These are phyloP conservation scores for Cinnamomum micranthum DNA, from an alignment of 164 flowering plant species.

Conservation along the genomic window DNA sequence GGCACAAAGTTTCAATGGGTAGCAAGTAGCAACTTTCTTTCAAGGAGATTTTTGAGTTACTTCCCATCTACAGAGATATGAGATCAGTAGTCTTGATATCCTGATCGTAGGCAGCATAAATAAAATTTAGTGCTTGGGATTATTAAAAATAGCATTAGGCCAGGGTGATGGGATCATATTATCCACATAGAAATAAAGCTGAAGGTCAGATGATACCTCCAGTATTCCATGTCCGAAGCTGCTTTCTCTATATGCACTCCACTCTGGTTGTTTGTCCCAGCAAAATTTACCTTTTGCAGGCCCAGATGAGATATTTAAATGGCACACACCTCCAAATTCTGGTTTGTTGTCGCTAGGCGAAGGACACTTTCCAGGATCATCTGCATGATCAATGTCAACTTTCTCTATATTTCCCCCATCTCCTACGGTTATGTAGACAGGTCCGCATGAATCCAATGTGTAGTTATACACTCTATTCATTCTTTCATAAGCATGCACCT, in stretches of 20 bases:
- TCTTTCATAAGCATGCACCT: slow-evolving; percentile 96
- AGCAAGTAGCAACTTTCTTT: no score
- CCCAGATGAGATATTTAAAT: slow-evolving; percentile 69
- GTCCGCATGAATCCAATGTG: slow-evolving; percentile 74
- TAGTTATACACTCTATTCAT: slow-evolving; percentile 84
- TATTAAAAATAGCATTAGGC: no score
- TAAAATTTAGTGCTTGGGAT: no score
- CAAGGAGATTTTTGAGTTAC: no score
- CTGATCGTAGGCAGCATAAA: no score
- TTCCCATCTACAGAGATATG: no score
- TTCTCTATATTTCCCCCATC: slow-evolving; percentile 93
- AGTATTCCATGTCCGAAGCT: slow-evolving; percentile 98
- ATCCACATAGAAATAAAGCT: neutral
- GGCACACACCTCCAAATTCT: slow-evolving; percentile 79
- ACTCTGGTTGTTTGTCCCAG: slow-evolving; percentile 90
- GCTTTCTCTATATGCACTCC: slow-evolving; percentile 95
- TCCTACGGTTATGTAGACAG: slow-evolving; percentile 75
- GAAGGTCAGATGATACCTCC: slow-evolving; percentile 44
- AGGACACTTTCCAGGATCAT: slow-evolving; percentile 92
- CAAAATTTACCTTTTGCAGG: slow-evolving; percentile 79
- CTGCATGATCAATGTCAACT: slow-evolving; percentile 76
- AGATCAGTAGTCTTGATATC: no score
- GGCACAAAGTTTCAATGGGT: no score
- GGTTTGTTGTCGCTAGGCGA: slow-evolving; percentile 55
- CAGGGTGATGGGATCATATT: neutral